Evolutionary conservation across 495 filamentous ascomycete species (phyloP).

Genomic region (Annulohypoxylon stygium): DNA sequence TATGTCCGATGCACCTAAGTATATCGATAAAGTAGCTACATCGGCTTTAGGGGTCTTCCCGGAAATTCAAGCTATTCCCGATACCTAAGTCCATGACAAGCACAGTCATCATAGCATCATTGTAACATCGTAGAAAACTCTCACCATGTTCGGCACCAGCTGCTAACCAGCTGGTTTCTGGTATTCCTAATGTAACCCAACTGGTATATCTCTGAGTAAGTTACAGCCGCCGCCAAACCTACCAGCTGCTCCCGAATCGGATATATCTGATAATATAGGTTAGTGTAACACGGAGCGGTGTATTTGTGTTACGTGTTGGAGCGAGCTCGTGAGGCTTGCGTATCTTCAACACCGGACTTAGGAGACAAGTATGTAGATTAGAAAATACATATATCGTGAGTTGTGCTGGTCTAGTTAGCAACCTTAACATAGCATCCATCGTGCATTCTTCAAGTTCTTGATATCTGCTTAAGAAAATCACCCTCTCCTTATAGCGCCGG

Average conservation of each 20-base stretch:
- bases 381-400: background rate
- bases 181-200: background rate
- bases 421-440: background rate
- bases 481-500: background rate
- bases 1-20: background rate
- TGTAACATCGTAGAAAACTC: background rate
- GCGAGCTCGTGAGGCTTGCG: background rate
- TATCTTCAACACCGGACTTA: background rate
- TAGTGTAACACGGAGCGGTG: background rate
- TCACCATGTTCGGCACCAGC: background rate
- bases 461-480: background rate
- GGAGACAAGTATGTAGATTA: background rate
- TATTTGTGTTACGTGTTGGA: background rate
- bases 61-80: constrained; percentile 3
- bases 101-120: background rate
- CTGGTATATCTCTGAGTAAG: background rate
- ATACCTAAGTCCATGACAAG: background rate
- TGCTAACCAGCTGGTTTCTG: background rate
- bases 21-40: background rate
- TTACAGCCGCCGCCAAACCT: background rate
- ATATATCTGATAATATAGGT: background rate
- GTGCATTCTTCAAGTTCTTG: background rate
- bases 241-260: background rate
- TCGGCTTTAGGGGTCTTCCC: background rate
- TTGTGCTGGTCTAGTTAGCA: background rate